Evolutionary conservation across 129 eudicot species (phyloP).

Genomic region (Dittrichia graveolens): DNA sequence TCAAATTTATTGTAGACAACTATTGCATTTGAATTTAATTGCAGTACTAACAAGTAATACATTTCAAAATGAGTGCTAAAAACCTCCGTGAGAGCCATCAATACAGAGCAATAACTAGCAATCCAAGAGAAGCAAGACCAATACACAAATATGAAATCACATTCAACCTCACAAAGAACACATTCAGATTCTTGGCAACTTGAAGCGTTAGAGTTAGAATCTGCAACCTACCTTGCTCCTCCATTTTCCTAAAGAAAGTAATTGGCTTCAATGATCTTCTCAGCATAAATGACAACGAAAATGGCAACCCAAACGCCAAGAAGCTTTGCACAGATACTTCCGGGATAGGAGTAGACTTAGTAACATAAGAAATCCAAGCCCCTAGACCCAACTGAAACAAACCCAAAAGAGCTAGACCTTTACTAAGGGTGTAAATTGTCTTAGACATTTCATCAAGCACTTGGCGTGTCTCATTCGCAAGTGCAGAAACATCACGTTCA

Average conservation of each 20-base stretch:
- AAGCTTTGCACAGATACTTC: conserved; percentile 56
- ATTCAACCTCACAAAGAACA: conserved; percentile 62
- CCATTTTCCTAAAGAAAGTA: conserved; percentile 78
- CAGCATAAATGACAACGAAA: conserved; percentile 67
- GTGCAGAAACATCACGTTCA: conserved; percentile 67
- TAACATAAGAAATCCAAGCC: conserved; percentile 66
- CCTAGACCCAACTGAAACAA: conserved; percentile 65
- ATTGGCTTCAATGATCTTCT: conserved; percentile 70
- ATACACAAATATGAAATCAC: conserved; percentile 64
- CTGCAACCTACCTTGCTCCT: conserved; percentile 79
- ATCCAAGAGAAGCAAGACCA: conserved; percentile 63
- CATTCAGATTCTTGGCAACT: conserved; percentile 63
- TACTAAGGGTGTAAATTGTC: conserved; percentile 60
- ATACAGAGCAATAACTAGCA: conserved; percentile 49
- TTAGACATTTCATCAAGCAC: conserved; percentile 63
- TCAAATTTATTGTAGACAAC: conserved; percentile 28
- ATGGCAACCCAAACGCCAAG: conserved; percentile 74
- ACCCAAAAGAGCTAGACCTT: conserved; percentile 64
- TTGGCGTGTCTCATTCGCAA: conserved; percentile 74
- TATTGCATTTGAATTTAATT: conserved; percentile 15
- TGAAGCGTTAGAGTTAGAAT: conserved; percentile 74
- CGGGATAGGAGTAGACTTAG: conserved; percentile 30
- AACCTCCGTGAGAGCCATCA: conserved; percentile 25
- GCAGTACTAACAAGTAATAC: conserved; percentile 14
- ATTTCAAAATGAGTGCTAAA: not conserved